phyloP scores from a whole-genome alignment of 805 yeast genomes.

The Pichia cabralensis region DNA sequence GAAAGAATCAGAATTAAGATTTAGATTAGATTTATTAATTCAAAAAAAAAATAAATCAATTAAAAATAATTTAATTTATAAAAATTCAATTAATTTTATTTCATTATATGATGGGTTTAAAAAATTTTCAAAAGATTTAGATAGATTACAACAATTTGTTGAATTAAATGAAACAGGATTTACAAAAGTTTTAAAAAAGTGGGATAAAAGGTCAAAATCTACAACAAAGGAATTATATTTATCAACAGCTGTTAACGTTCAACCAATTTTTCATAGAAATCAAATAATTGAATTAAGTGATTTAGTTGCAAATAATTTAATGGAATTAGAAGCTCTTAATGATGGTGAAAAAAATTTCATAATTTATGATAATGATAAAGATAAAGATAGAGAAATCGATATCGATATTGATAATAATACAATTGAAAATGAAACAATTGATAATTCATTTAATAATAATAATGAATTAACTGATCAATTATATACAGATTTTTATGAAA shows the following conservation, averaged over 20 bases:
- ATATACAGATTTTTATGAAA: conserved; percentile 51
- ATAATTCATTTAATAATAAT: not conserved
- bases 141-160: conserved; percentile 83
- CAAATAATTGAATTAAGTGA: conserved; percentile 82
- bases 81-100: conserved; percentile 66
- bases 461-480: conserved; percentile 45
- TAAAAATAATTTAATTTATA: conserved; percentile 37
- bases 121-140: conserved; percentile 80
- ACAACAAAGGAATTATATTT: conserved; percentile 89
- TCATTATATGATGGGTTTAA: conserved; percentile 83
- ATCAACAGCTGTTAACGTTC: conserved; percentile 88
- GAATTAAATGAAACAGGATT: conserved; percentile 94
- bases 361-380: conserved; percentile 13
- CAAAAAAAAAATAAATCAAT: conserved; percentile 45
- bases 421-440: conserved; percentile 2
- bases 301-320: conserved; percentile 49
- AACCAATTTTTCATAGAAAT: conserved; percentile 89
- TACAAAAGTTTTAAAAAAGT: conserved; percentile 88
- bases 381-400: not conserved
- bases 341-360: conserved; percentile 28
- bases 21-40: conserved; percentile 65
- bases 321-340: conserved; percentile 68
- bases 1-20: conserved; percentile 79
- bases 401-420: not conserved
- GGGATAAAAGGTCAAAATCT: conserved; percentile 96